Evolutionary conservation across 129 eudicot genomes (phyloP).

Genomic region (Saussurea involucrata): DNA sequence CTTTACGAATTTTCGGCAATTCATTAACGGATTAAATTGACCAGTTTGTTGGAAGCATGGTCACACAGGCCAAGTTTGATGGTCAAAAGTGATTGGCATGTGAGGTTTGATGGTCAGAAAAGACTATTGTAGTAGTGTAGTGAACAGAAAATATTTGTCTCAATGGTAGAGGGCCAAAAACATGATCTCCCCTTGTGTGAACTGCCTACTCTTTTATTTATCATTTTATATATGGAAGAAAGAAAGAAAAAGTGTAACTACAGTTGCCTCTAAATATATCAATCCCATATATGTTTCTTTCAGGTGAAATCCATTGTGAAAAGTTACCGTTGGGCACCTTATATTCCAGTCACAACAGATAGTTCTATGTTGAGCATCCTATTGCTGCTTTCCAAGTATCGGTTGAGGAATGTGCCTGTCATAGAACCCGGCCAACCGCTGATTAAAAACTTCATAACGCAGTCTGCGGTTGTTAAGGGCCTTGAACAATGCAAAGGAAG

Average conservation of each 20-base stretch:
- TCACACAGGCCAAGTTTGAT: not conserved
- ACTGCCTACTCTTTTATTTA: not conserved
- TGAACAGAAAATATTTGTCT: not conserved
- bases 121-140: not conserved
- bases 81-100: not conserved
- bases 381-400: slow-evolving; percentile 75
- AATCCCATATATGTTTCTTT: not conserved
- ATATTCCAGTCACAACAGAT: slow-evolving; percentile 74
- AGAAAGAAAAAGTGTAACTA: not conserved
- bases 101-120: not conserved
- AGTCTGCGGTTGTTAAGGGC: slow-evolving; percentile 90
- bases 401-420: slow-evolving; percentile 86
- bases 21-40: not conserved
- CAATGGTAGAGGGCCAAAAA: not conserved
- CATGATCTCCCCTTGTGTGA: not conserved
- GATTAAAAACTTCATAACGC: slow-evolving; percentile 77
- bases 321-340: slow-evolving; percentile 83
- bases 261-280: not conserved
- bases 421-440: slow-evolving; percentile 63
- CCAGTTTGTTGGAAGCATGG: not conserved
- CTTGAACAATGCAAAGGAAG: slow-evolving; percentile 82
- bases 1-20: not conserved
- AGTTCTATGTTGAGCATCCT: slow-evolving; percentile 85
- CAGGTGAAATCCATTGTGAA: slow-evolving; percentile 81
- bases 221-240: not conserved